A percentile compares a stretch with the other conserved stretches of the same genome.
Conservation (phyloP, 164 flowering plant genomes). For the Kingdonia uniflora region DNA sequence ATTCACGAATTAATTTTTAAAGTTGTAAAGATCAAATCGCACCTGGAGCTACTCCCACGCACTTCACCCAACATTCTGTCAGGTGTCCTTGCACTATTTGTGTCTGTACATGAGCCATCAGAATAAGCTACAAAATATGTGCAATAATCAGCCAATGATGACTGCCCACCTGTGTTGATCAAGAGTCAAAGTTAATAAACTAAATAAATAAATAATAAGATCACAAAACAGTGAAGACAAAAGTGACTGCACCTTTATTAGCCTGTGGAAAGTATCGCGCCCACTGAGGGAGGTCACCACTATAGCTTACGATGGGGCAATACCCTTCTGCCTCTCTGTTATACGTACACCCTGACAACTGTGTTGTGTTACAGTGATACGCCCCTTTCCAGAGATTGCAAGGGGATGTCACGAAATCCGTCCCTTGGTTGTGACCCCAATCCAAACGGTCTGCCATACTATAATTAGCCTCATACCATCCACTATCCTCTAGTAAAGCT, state of each 20-base stretch:
- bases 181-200: not conserved
- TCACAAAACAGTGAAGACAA: not conserved
- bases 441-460: slow-evolving; percentile 93
- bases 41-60: slow-evolving; percentile 93
- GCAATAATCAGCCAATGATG: slow-evolving; percentile 98
- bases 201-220: not conserved
- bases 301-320: slow-evolving; percentile 90
- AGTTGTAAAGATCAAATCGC: slow-evolving; percentile 10
- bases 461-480: slow-evolving; percentile 97
- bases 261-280: slow-evolving; percentile 95
- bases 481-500: slow-evolving; percentile 96
- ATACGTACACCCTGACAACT: slow-evolving; percentile 92
- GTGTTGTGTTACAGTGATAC: slow-evolving; percentile 95
- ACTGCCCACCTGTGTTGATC: slow-evolving; percentile 75
- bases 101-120: slow-evolving; percentile 98
- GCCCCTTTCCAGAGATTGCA: slow-evolving; percentile 99
- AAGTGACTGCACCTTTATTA: slow-evolving; percentile 55
- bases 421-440: slow-evolving; percentile 97
- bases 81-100: slow-evolving; percentile 88
- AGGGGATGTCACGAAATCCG: slow-evolving; percentile 80
- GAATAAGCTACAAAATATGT: slow-evolving; percentile 96
- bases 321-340: slow-evolving; percentile 99
- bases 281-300: slow-evolving; percentile 92
- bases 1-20: not conserved
- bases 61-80: slow-evolving; percentile 99